phyloP scores from a whole-genome alignment of 2,329 filamentous ascomycete species.

The Hymenoscyphus infarciens region DNA sequence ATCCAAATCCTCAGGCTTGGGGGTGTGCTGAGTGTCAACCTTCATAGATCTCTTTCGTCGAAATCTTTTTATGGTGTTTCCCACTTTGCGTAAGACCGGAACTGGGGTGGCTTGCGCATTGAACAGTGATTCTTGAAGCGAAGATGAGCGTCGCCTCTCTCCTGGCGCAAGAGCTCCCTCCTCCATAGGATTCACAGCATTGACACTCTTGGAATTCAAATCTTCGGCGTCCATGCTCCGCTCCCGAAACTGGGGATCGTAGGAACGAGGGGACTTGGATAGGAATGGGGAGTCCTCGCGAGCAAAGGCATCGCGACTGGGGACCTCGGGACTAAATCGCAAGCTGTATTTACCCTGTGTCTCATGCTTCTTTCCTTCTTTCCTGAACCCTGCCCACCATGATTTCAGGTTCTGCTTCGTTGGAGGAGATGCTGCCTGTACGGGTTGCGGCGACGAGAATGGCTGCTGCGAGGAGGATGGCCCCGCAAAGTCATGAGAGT shows the following conservation, averaged over 20 bases:
- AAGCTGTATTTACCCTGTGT: slow-evolving; percentile 45
- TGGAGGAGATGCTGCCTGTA: slow-evolving; percentile 61
- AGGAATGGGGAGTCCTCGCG: slow-evolving; percentile 4
- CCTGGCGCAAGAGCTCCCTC: neutral
- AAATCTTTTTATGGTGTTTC: neutral
- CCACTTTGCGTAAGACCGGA: neutral
- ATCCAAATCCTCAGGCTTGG: neutral
- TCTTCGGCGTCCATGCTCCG: neutral
- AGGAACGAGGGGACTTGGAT: slow-evolving; percentile 5
- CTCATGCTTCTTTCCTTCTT: slow-evolving; percentile 56
- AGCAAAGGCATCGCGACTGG: slow-evolving; percentile 5
- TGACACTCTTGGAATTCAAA: slow-evolving; percentile 1
- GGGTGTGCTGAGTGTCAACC: neutral
- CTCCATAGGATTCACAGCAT: neutral
- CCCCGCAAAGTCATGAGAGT: slow-evolving; percentile 27
- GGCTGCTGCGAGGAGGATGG: slow-evolving; percentile 31
- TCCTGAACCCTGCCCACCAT: slow-evolving; percentile 97
- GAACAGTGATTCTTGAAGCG: slow-evolving; percentile 6
- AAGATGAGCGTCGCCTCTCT: neutral
- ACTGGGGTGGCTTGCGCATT: neutral
- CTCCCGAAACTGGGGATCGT: slow-evolving; percentile 6
- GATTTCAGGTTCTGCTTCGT: slow-evolving; percentile 85
- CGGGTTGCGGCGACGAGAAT: slow-evolving; percentile 29
- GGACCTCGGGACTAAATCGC: neutral
- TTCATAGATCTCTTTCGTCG: slow-evolving; percentile 4